Base-by-base conservation (phyloP, 169 alveolate genomes). In the Theileria orientalis region DNA sequence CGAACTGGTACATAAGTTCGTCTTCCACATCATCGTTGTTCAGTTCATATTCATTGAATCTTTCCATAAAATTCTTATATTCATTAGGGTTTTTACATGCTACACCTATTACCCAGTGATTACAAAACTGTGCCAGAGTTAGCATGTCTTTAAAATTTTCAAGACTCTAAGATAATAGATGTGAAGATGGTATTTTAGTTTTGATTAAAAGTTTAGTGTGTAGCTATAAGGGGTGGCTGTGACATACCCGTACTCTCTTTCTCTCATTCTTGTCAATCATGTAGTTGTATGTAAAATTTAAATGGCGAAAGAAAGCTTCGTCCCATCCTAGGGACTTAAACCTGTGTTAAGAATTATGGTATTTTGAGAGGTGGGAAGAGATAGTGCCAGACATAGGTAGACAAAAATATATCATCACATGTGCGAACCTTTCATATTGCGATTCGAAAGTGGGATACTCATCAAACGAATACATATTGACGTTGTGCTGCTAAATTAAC, bases 321-420 rank as follows among this genome's bases (percentile, higher is more conserved):
- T 75, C 64, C 84, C 84, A 75, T 3, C 84, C 84, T 14, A 75
- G 69, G 8, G 35, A 60, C 21, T 56, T 67, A 40, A 62, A 75
- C 42, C 84, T 75, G 49, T n/a, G n/a, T n/a, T n/a, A n/a, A n/a
- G n/a, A n/a, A n/a, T n/a, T n/a, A n/a, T n/a, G n/a, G n/a, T n/a
- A n/a, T n/a, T n/a, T n/a, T n/a, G n/a, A n/a, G n/a, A n/a, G n/a
- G n/a, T n/a, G n/a, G n/a, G n/a, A n/a, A n/a, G n/a, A n/a, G n/a
- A n/a, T n/a, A n/a, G n/a, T n/a, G n/a, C n/a, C n/a, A n/a, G n/a
- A n/a, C n/a, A n/a, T n/a, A n/a, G n/a, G n/a, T n/a, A n/a, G n/a
- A 51, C 7, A 21, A 21, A n/a, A n/a, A n/a, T n/a, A n/a, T 72
- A 42, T 69, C 6, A 75, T 64, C 16, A 76, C 62, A 0, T 42